phyloP scores from a whole-genome alignment of 192 early-diverging fungal species.

The Linnemannia elongata region DNA sequence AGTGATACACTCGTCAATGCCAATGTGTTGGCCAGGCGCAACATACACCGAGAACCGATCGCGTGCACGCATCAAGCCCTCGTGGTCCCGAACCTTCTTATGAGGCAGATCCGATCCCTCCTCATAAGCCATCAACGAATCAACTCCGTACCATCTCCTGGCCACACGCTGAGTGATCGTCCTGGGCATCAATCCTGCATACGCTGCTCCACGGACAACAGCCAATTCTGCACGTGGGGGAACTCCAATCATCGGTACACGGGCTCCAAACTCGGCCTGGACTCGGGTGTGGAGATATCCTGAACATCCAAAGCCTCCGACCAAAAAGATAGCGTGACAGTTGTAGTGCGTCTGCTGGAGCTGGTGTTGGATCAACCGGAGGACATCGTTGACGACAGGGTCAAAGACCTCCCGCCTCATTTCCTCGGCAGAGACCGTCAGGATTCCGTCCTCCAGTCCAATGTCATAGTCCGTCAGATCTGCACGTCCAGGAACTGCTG shows the following conservation, averaged over 20 bases:
- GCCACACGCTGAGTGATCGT: constrained; percentile 64
- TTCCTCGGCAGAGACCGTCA: constrained; percentile 62
- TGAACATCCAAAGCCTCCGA: constrained; percentile 70
- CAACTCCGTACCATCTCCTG: constrained; percentile 67
- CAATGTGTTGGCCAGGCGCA: constrained; percentile 58
- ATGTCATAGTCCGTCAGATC: constrained; percentile 49
- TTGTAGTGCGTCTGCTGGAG: constrained; percentile 52
- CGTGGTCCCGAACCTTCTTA: constrained; percentile 56
- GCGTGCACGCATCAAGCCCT: constrained; percentile 57
- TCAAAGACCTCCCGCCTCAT: constrained; percentile 69
- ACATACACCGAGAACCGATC: constrained; percentile 66
- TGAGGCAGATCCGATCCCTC: constrained; percentile 57
- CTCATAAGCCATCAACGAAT: constrained; percentile 61
- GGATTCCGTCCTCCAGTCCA: constrained; percentile 62
- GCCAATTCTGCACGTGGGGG: constrained; percentile 68
- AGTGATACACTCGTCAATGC: constrained; percentile 50
- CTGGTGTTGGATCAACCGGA: constrained; percentile 67
- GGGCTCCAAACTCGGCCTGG: constrained; percentile 58
- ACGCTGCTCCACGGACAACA: constrained; percentile 66
- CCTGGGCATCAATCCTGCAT: constrained; percentile 65
- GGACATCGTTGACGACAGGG: constrained; percentile 66
- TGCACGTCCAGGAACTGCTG: constrained; percentile 57
- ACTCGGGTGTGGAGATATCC: constrained; percentile 64
- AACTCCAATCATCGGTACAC: constrained; percentile 62
- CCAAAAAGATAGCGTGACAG: constrained; percentile 65